Evolutionary conservation across 768 basidiomycete species (phyloP).

Genomic region (Leucocoprinus leucothites): DNA sequence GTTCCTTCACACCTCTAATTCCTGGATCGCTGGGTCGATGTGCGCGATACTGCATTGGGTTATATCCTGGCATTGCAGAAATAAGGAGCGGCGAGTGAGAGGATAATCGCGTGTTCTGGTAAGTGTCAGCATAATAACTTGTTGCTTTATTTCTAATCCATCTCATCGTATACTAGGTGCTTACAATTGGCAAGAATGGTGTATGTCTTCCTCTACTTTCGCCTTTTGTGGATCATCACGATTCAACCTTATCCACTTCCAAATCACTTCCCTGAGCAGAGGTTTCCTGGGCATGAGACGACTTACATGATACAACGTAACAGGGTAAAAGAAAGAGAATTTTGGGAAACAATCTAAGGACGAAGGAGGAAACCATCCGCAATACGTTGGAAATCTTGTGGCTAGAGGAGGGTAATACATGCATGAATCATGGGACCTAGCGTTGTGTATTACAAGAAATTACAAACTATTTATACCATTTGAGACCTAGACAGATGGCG

Average conservation of each 20-base stretch:
- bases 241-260: constrained; percentile 23
- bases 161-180: constrained; percentile 14
- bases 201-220: constrained; percentile 16
- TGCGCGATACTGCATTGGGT: constrained; percentile 54
- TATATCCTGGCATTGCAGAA: constrained; percentile 52
- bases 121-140: not conserved
- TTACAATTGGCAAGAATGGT: constrained; percentile 34
- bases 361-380: constrained; percentile 25
- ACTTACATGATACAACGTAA: constrained; percentile 22
- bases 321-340: constrained; percentile 25
- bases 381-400: constrained; percentile 32
- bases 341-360: constrained; percentile 27
- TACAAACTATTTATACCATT: no score
- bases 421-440: no score
- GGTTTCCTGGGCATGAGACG: constrained; percentile 24
- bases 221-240: not conserved
- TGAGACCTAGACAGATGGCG: no score
- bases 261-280: constrained; percentile 20
- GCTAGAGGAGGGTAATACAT: constrained; percentile 32
- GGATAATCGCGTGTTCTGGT: constrained; percentile 50
- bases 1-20: constrained; percentile 14
- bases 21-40: constrained; percentile 52
- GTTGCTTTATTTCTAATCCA: not conserved
- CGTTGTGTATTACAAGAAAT: no score
- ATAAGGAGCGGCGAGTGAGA: constrained; percentile 49